phyloP scores from a whole-genome alignment of 257 asterid species.

The Thymus mandschuricus region DNA sequence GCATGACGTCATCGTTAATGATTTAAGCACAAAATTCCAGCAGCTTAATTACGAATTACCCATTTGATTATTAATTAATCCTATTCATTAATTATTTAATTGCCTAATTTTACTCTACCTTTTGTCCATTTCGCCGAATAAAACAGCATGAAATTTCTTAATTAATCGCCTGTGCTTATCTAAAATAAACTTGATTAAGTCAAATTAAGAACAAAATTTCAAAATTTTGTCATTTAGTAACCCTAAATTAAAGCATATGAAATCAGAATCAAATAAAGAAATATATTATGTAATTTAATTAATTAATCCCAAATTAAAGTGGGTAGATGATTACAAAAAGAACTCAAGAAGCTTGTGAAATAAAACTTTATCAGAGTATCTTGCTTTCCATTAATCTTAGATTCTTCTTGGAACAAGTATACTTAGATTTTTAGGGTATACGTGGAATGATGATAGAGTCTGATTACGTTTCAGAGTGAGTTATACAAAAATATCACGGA shows the following conservation, averaged over 20 bases:
- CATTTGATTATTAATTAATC: not conserved
- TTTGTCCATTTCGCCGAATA: not conserved
- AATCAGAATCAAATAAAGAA: not conserved
- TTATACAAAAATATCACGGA: too few relatives aligned
- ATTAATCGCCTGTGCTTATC: too few relatives aligned
- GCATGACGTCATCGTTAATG: not conserved
- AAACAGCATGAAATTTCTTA: not conserved
- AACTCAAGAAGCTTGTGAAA: conserved; percentile 11
- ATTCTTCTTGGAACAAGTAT: conserved; percentile 20
- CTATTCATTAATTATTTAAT: not conserved
- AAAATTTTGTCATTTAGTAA: conserved; percentile 9
- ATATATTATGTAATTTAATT: not conserved
- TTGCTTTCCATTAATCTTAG: conserved; percentile 19
- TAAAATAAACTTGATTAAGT: too few relatives aligned
- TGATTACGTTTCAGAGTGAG: too few relatives aligned
- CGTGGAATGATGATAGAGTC: too few relatives aligned
- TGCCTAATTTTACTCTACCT: not conserved
- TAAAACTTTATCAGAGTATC: not conserved
- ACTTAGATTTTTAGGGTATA: not conserved
- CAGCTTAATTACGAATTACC: not conserved
- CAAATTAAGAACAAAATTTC: not conserved
- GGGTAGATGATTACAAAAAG: conserved; percentile 16
- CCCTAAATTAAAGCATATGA: not conserved
- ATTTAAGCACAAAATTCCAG: not conserved
- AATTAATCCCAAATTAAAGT: not conserved